A percentile compares a stretch with the other conserved stretches of the same genome.
These are phyloP conservation scores for Colletotrichum liriopes DNA, from an alignment of 2,329 filamentous ascomycete genomes.

Conservation along the genomic window DNA sequence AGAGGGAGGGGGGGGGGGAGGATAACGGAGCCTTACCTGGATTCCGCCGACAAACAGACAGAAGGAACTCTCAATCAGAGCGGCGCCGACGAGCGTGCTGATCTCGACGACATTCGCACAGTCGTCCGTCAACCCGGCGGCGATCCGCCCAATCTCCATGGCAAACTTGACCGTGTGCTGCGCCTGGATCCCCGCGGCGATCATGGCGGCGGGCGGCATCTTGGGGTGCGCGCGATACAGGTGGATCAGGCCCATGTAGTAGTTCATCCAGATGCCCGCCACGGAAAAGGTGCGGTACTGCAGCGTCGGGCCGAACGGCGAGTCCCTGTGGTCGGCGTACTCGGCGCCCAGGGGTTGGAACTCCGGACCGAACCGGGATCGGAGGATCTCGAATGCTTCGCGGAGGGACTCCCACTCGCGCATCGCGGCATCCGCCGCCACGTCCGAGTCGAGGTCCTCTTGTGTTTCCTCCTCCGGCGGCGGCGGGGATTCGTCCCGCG, in stretches of 20 bases:
- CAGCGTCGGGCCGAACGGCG: constrained; percentile 86
- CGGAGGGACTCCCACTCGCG: constrained; percentile 85
- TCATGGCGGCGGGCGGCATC: constrained; percentile 93
- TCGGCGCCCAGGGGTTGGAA: constrained; percentile 84
- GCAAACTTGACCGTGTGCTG: constrained; percentile 80
- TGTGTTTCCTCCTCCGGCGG: constrained; percentile 56
- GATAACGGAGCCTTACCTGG: constrained; percentile 63
- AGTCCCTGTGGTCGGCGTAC: constrained; percentile 70
- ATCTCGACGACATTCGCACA: constrained; percentile 70
- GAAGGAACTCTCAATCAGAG: constrained; percentile 86
- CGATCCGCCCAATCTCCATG: constrained; percentile 84
- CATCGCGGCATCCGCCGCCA: constrained; percentile 78
- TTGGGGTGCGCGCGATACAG: constrained; percentile 86
- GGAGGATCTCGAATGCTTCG: constrained; percentile 78
- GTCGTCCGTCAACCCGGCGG: constrained; percentile 78
- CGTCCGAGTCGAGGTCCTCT: constrained; percentile 73
- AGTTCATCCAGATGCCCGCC: constrained; percentile 88
- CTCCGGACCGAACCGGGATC: constrained; percentile 76
- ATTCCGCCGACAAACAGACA: constrained; percentile 90
- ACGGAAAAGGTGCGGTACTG: constrained; percentile 92
- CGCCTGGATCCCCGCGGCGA: constrained; percentile 85
- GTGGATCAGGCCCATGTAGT: constrained; percentile 87
- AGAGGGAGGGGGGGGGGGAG: not conserved
- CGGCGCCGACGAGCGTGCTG: constrained; percentile 84
- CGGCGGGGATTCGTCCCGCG: constrained; percentile 59